Percentiles rank a stretch among this genome's conserved stretches.
Conservation (phyloP, 345 rosid species). For the Rhizophora mangle region DNA sequence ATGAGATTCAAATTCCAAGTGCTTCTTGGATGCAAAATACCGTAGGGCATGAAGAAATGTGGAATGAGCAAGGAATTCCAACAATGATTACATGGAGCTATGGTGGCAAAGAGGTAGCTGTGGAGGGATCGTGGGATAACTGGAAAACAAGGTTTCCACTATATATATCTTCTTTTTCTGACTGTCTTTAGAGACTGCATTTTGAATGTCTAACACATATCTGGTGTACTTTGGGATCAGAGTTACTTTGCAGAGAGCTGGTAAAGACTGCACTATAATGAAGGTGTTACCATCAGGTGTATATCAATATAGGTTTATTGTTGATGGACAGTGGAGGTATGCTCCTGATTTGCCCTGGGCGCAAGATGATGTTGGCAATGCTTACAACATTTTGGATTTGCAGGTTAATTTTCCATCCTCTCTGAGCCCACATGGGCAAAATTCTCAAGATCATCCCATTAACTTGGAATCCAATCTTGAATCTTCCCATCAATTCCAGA, state of each 20-base stretch:
- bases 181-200: conserved; percentile 1
- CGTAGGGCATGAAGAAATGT: conserved; percentile 52
- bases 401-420: conserved; percentile 44
- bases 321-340: conserved; percentile 88
- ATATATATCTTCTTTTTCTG: not conserved
- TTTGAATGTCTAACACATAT: conserved; percentile 5
- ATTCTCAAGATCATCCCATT: too few species aligned
- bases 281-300: conserved; percentile 96
- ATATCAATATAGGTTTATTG: conserved; percentile 84
- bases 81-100: conserved; percentile 91
- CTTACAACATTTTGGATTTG: conserved; percentile 82
- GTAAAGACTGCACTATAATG: conserved; percentile 90
- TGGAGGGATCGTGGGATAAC: conserved; percentile 98
- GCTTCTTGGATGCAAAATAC: conserved; percentile 55
- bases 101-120: conserved; percentile 79
- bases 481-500: too few species aligned
- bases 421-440: too few species aligned
- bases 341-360: conserved; percentile 80
- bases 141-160: conserved; percentile 76
- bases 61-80: conserved; percentile 73
- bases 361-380: conserved; percentile 71
- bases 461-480: not conserved
- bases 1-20: conserved; percentile 71
- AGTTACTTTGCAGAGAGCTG: conserved; percentile 81
- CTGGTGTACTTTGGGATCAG: conserved; percentile 44